phyloP scores from a whole-genome alignment of 139 green algal species.

The Chlamydomonas sp. region DNA sequence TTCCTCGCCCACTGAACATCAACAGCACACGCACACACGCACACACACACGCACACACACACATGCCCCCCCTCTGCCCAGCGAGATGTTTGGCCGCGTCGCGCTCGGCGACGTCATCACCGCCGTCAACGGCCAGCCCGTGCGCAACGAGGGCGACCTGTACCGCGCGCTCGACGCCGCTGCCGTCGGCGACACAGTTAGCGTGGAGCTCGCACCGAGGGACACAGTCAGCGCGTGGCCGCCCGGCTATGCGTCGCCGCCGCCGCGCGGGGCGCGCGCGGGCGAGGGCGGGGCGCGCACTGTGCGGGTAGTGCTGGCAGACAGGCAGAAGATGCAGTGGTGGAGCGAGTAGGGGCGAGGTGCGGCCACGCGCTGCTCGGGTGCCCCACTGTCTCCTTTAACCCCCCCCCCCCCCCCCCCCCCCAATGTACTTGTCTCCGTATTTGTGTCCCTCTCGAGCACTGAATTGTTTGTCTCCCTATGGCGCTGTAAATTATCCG shows the following conservation, averaged over 20 bases:
- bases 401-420: no score
- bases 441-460: no score
- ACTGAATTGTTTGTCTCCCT: no score
- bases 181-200: not conserved
- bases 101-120: conserved; percentile 40
- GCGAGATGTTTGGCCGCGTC: conserved; percentile 62
- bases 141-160: conserved; percentile 39
- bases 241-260: not conserved
- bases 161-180: conserved; percentile 45
- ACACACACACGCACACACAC: no score
- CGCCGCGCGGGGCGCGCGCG: not conserved
- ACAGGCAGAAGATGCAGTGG: conserved; percentile 10
- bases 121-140: conserved; percentile 38
- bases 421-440: no score
- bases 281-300: not conserved
- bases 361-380: no score
- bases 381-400: no score
- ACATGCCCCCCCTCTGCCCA: not conserved
- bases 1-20: no score
- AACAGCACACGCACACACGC: no score
- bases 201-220: not conserved
- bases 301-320: not conserved
- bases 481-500: no score
- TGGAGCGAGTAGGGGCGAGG: not conserved
- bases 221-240: not conserved